phyloP scores from a whole-genome alignment of 2,329 filamentous ascomycete genomes.

The Periconia digitata region DNA sequence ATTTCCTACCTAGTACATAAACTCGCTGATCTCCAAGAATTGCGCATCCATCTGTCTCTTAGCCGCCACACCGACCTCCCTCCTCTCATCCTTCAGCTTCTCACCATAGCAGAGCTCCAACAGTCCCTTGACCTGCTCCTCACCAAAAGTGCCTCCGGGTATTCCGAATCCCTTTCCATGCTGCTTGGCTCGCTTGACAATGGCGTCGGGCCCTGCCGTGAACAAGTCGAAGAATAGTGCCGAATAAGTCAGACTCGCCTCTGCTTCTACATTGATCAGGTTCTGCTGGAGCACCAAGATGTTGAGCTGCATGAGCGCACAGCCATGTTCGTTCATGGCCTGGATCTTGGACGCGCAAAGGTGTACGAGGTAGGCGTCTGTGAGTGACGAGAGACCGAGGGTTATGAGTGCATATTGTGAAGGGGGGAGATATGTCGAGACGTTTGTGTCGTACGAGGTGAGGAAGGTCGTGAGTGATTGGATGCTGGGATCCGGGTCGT shows the following conservation, averaged over 20 bases:
- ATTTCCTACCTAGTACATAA: slow-evolving; percentile 63
- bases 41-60: slow-evolving; percentile 71
- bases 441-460: slow-evolving; percentile 83
- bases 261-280: slow-evolving; percentile 84
- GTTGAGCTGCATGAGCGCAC: slow-evolving; percentile 87
- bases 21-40: slow-evolving; percentile 69
- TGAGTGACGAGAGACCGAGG: slow-evolving; percentile 72
- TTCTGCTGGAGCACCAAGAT: slow-evolving; percentile 95
- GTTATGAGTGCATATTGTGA: slow-evolving; percentile 73
- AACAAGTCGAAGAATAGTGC: slow-evolving; percentile 72
- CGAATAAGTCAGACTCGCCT: slow-evolving; percentile 64
- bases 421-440: slow-evolving; percentile 70
- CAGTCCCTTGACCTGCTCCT: slow-evolving; percentile 45
- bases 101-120: slow-evolving; percentile 45
- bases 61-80: slow-evolving; percentile 66
- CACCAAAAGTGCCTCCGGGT: slow-evolving; percentile 33
- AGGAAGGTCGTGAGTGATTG: slow-evolving; percentile 82
- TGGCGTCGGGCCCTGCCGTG: slow-evolving; percentile 63
- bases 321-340: slow-evolving; percentile 82
- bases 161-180: slow-evolving; percentile 30
- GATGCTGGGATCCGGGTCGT: slow-evolving; percentile 77
- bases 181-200: slow-evolving; percentile 64
- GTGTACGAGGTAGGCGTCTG: slow-evolving; percentile 74
- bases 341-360: slow-evolving; percentile 67
- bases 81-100: slow-evolving; percentile 64